Evolutionary conservation across 2,329 filamentous ascomycete genomes (phyloP).

Genomic region (Phaeosphaeria sp.): DNA sequence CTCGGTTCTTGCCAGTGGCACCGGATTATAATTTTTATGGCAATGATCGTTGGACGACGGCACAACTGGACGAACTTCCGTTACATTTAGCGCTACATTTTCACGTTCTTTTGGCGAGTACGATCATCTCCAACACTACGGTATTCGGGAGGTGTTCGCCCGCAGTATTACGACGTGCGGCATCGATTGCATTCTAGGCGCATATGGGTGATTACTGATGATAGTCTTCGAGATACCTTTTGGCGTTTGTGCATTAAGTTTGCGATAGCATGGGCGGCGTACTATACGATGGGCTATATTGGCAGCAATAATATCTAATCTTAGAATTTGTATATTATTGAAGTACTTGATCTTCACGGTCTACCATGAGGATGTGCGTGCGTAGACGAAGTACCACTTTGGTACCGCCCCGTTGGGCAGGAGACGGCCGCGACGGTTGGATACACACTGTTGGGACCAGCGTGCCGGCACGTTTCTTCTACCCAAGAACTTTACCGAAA

Average conservation of each 20-base stretch:
- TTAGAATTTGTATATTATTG: neutral
- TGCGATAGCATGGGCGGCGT: neutral
- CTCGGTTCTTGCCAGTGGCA: conserved; percentile 17
- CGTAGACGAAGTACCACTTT: neutral
- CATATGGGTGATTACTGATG: conserved; percentile 1
- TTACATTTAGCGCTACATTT: neutral
- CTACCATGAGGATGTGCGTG: neutral
- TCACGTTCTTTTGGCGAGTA: neutral
- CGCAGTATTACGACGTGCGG: conserved; percentile 3
- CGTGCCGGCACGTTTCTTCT: conserved; percentile 1
- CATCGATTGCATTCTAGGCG: neutral
- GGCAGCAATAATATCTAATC: conserved; percentile 8
- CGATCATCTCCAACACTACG: conserved; percentile 4
- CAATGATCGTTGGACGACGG: neutral
- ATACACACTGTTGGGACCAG: conserved; percentile 5
- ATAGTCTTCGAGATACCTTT: conserved; percentile 7
- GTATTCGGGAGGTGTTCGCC: conserved; percentile 10
- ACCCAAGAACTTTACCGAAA: neutral
- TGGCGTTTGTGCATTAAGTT: conserved; percentile 5
- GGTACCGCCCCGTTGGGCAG: conserved; percentile 4
- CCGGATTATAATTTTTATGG: conserved; percentile 7
- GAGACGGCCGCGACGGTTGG: conserved; percentile 7
- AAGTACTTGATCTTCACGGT: conserved; percentile 1
- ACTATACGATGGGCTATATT: conserved; percentile 2
- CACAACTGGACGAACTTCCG: neutral